A percentile compares a stretch with the other conserved stretches of the same genome.
These are phyloP conservation scores for Aureobasidium lini DNA, from an alignment of 2,329 filamentous ascomycete genomes.

Conservation along the genomic window DNA sequence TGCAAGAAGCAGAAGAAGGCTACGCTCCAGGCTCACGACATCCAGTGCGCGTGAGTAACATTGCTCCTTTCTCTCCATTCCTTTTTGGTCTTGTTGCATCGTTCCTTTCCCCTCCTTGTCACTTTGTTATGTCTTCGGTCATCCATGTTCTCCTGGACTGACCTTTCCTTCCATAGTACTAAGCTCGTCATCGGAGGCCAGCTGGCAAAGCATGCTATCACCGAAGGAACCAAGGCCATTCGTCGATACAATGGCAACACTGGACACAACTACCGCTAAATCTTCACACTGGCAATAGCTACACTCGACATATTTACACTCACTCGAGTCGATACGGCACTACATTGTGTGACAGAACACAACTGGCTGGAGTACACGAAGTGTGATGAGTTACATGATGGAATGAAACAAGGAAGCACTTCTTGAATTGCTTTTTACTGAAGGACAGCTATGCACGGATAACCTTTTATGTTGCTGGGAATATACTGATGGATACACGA, in stretches of 20 bases:
- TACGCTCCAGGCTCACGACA: not conserved
- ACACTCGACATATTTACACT: not conserved
- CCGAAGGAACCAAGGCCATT: not conserved
- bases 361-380: not conserved
- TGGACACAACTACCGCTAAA: not conserved
- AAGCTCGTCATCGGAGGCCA: not conserved
- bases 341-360: not conserved
- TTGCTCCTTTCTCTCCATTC: not conserved
- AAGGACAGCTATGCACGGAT: not conserved
- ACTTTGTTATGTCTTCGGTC: not conserved
- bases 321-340: too few relatives aligned
- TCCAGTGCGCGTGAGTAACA: not conserved
- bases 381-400: not conserved
- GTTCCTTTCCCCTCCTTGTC: not conserved
- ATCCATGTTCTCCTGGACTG: not conserved
- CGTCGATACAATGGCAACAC: not conserved
- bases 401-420: not conserved
- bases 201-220: not conserved
- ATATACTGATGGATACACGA: not conserved
- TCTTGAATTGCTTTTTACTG: not conserved
- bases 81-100: not conserved
- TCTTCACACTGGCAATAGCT: not conserved
- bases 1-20: slow-evolving; percentile 4
- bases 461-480: not conserved
- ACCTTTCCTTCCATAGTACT: not conserved